These are phyloP conservation scores for Fistulinella cinereoalba DNA, from an alignment of 1,284 basidiomycete species.

Conservation along the genomic window DNA sequence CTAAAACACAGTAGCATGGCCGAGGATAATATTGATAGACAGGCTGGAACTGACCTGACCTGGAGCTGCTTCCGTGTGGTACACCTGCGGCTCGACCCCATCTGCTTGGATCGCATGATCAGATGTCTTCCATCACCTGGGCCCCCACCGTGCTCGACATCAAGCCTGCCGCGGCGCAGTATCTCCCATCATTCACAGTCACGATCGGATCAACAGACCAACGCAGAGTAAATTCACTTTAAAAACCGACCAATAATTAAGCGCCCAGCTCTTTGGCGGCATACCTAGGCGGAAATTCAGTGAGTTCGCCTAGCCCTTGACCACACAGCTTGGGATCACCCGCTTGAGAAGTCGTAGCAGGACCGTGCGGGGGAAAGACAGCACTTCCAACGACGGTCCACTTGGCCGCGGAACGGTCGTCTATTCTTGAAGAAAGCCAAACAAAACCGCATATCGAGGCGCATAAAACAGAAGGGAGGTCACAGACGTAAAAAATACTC, in stretches of 20 bases:
- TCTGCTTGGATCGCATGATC: conserved; percentile 42
- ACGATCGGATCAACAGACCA: conserved; percentile 47
- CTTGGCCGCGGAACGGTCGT: conserved; percentile 33
- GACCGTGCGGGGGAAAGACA: conserved; percentile 55
- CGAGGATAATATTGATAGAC: neutral
- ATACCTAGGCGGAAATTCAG: too few species aligned
- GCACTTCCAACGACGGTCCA: conserved; percentile 38
- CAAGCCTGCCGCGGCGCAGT: conserved; percentile 47
- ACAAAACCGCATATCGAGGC: conserved; percentile 53
- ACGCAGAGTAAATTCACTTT: conserved; percentile 67
- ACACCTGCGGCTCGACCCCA: conserved; percentile 54
- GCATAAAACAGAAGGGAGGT: conserved; percentile 54
- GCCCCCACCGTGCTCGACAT: conserved; percentile 44
- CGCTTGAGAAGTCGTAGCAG: conserved; percentile 51
- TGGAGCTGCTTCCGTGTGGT: conserved; percentile 63
- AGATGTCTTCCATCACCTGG: conserved; percentile 51
- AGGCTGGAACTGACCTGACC: conserved; percentile 51
- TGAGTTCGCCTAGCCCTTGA: neutral
- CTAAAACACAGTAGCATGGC: conserved; percentile 23
- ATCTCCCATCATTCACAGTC: conserved; percentile 48
- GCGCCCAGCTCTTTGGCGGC: conserved; percentile 39
- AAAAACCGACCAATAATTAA: conserved; percentile 64
- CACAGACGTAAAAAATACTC: conserved; percentile 57
- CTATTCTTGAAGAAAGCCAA: conserved; percentile 67
- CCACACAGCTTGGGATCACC: conserved; percentile 25